phyloP scores from a whole-genome alignment of 2,329 filamentous ascomycete genomes.

The Nemania abortiva region DNA sequence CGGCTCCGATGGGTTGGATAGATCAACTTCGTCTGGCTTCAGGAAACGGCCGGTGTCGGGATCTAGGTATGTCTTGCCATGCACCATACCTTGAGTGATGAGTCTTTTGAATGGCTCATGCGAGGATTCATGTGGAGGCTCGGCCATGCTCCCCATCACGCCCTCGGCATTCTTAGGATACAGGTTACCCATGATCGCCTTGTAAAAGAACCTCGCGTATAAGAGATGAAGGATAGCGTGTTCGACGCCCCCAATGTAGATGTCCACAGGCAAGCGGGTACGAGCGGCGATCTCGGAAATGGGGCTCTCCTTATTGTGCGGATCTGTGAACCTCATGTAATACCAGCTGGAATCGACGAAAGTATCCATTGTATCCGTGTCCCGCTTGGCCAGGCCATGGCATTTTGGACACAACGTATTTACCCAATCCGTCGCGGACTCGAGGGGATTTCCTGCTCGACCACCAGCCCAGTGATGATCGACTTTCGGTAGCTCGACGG shows the following conservation, averaged over 20 bases:
- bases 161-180: conserved; percentile 52
- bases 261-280: conserved; percentile 77
- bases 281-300: conserved; percentile 72
- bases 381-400: conserved; percentile 75
- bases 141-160: conserved; percentile 33
- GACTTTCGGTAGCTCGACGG: conserved; percentile 79
- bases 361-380: conserved; percentile 96
- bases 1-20: conserved; percentile 67
- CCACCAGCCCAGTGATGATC: conserved; percentile 75
- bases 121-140: conserved; percentile 31
- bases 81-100: conserved; percentile 92
- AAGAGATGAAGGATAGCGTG: conserved; percentile 91
- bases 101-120: conserved; percentile 83
- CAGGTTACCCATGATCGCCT: conserved; percentile 76
- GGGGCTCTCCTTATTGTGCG: conserved; percentile 70
- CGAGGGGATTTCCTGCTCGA: conserved; percentile 81
- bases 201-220: conserved; percentile 91
- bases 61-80: conserved; percentile 84
- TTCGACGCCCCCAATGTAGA: conserved; percentile 91
- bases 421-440: conserved; percentile 77
- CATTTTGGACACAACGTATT: conserved; percentile 83
- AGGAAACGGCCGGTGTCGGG: conserved; percentile 81
- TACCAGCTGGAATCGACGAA: conserved; percentile 98
- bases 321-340: conserved; percentile 82
- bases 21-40: conserved; percentile 78